phyloP scores from a whole-genome alignment of 495 filamentous ascomycete species.

The Penicillium bovifimosum region DNA sequence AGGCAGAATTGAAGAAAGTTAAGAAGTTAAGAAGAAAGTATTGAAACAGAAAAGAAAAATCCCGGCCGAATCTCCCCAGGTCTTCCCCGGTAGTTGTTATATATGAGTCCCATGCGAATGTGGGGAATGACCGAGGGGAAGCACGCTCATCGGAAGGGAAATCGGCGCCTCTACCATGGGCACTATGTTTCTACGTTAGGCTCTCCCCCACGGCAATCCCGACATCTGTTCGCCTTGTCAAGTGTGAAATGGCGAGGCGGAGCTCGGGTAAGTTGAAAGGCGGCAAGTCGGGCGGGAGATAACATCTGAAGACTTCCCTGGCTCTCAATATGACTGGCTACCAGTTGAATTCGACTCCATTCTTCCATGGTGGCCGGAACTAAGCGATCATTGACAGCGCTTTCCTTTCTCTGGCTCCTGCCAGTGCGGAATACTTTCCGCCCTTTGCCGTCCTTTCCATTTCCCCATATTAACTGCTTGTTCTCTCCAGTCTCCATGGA shows the following conservation, averaged over 20 bases:
- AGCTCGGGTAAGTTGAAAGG: slow-evolving; percentile 2
- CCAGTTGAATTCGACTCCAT: too few species aligned
- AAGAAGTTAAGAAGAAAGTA: neutral
- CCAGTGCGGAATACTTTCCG: neutral
- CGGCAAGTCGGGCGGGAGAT: slow-evolving; percentile 4
- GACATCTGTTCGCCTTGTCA: neutral
- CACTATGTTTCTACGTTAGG: neutral
- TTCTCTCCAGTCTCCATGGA: too few species aligned
- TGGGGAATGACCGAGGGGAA: neutral
- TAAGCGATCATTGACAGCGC: neutral
- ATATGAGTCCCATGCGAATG: neutral
- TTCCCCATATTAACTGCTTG: neutral
- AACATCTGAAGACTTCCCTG: neutral
- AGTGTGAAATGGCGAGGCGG: neutral
- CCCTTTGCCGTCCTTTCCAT: neutral
- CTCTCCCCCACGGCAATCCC: neutral
- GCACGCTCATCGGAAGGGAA: neutral
- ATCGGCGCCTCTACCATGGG: neutral
- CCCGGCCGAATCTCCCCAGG: neutral
- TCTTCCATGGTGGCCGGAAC: neutral
- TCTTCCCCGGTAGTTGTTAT: neutral
- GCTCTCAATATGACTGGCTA: too few species aligned
- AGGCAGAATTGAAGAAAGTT: neutral
- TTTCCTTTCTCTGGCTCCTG: neutral
- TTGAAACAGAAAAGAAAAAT: neutral